These are phyloP conservation scores for Alternaria infectoria DNA, from an alignment of 2,329 filamentous ascomycete genomes.

Conservation along the genomic window DNA sequence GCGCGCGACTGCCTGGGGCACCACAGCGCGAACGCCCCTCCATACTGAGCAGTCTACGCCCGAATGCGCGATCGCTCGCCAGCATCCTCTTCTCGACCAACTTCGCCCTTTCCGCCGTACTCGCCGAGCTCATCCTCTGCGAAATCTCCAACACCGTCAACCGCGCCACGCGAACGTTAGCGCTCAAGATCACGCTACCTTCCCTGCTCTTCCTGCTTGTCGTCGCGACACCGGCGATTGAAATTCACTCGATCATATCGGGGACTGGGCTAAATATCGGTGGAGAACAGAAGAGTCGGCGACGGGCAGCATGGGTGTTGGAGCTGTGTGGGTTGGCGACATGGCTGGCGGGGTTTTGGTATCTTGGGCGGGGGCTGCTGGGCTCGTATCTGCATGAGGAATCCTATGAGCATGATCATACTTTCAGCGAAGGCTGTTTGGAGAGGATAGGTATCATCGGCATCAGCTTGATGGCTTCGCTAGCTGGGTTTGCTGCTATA, in stretches of 20 bases:
- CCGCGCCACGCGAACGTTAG: conserved; percentile 69
- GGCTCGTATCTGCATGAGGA: conserved; percentile 58
- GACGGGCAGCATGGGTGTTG: conserved; percentile 68
- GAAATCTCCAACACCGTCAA: conserved; percentile 81
- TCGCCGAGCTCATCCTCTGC: conserved; percentile 81
- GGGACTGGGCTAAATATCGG: conserved; percentile 68
- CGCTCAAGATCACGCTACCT: conserved; percentile 72
- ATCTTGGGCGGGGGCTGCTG: conserved; percentile 69
- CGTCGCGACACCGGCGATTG: conserved; percentile 77
- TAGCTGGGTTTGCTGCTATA: conserved; percentile 90
- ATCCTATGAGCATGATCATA: conserved; percentile 51
- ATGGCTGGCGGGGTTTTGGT: conserved; percentile 82
- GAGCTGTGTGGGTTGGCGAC: conserved; percentile 66
- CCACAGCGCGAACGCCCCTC: conserved; percentile 30
- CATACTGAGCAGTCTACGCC: conserved; percentile 47
- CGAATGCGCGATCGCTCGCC: conserved; percentile 51
- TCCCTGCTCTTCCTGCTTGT: conserved; percentile 75
- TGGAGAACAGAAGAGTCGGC: conserved; percentile 62
- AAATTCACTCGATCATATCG: conserved; percentile 70
- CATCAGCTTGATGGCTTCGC: conserved; percentile 81
- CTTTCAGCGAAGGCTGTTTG: conserved; percentile 62
- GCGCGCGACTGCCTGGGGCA: conserved; percentile 62
- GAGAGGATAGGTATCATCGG: conserved; percentile 81
- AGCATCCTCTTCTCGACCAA: conserved; percentile 76
- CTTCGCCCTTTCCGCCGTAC: conserved; percentile 75